Evolutionary conservation across 2,329 filamentous ascomycete genomes (phyloP).

Genomic region (Myriosclerotinia scirpicola): DNA sequence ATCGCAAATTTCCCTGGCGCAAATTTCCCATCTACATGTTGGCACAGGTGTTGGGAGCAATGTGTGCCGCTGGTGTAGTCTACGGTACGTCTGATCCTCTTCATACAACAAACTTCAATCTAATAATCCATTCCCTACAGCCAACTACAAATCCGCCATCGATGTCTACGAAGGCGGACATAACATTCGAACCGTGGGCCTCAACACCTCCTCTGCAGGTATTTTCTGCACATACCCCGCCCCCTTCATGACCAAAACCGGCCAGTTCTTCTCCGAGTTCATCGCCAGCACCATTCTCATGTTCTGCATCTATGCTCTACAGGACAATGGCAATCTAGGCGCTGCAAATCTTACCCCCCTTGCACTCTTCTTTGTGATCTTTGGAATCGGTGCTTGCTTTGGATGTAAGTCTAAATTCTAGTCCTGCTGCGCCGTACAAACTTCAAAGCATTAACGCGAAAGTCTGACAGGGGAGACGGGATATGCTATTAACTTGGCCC

Average conservation of each 20-base stretch:
- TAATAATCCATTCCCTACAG: constrained; percentile 34
- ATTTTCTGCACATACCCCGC: constrained; percentile 73
- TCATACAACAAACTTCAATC: not conserved
- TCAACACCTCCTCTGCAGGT: constrained; percentile 54
- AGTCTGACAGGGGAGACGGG: constrained; percentile 64
- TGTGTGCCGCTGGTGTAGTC: constrained; percentile 56
- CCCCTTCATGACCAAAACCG: constrained; percentile 63
- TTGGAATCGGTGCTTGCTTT: constrained; percentile 71
- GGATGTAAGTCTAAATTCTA: constrained; percentile 43
- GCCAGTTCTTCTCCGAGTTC: constrained; percentile 72
- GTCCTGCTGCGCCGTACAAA: not conserved
- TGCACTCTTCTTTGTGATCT: constrained; percentile 69
- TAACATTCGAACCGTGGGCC: constrained; percentile 60
- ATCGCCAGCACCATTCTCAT: constrained; percentile 66
- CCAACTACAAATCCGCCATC: constrained; percentile 65
- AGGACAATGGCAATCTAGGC: constrained; percentile 53
- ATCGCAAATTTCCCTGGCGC: constrained; percentile 66
- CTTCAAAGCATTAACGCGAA: not conserved
- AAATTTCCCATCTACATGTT: constrained; percentile 66
- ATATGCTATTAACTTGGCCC: constrained; percentile 71
- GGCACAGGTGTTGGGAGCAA: constrained; percentile 67
- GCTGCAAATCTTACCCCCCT: constrained; percentile 59
- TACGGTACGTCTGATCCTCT: constrained; percentile 28
- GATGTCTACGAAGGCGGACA: constrained; percentile 63
- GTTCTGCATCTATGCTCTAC: constrained; percentile 70